Conservation (phyloP, 495 filamentous ascomycete genomes). For the Aspergillus steynii region DNA sequence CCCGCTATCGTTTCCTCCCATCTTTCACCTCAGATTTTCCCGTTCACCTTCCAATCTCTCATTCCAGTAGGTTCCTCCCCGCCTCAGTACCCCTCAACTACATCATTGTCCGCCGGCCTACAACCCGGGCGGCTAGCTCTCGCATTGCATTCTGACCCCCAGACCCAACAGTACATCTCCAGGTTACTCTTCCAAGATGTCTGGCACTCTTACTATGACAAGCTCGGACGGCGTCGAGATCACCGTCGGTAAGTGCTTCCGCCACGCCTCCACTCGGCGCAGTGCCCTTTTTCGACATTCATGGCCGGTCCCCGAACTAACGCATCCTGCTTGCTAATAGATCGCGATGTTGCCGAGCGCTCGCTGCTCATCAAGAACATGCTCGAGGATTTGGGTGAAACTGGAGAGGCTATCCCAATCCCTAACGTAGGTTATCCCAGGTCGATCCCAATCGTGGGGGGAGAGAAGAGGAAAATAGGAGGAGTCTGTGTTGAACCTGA, state of each 20-base stretch:
- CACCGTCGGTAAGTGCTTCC: constrained; percentile 50
- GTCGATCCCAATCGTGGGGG: background rate
- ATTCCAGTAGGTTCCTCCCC: constrained; percentile 7
- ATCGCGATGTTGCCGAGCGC: constrained; percentile 83
- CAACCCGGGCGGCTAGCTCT: background rate
- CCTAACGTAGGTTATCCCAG: constrained; percentile 68
- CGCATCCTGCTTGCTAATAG: constrained; percentile 38
- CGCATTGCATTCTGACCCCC: too few species aligned
- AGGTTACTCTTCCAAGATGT: constrained; percentile 18
- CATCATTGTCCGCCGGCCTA: background rate
- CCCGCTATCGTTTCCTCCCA: background rate
- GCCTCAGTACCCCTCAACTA: constrained; percentile 9
- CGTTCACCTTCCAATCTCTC: background rate
- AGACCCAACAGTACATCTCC: background rate
- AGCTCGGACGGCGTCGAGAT: constrained; percentile 60
- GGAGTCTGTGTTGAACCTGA: background rate
- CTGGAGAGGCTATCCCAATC: constrained; percentile 72
- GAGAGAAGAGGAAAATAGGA: too few species aligned
- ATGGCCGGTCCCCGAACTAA: background rate
- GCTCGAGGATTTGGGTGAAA: constrained; percentile 86
- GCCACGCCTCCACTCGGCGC: too few species aligned
- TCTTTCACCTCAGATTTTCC: background rate
- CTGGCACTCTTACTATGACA: constrained; percentile 47
- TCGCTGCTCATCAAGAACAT: constrained; percentile 97
- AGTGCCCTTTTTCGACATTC: background rate